These are phyloP conservation scores for Davidsoniella eucalypti DNA, from an alignment of 2,329 filamentous ascomycete species.

Conservation along the genomic window DNA sequence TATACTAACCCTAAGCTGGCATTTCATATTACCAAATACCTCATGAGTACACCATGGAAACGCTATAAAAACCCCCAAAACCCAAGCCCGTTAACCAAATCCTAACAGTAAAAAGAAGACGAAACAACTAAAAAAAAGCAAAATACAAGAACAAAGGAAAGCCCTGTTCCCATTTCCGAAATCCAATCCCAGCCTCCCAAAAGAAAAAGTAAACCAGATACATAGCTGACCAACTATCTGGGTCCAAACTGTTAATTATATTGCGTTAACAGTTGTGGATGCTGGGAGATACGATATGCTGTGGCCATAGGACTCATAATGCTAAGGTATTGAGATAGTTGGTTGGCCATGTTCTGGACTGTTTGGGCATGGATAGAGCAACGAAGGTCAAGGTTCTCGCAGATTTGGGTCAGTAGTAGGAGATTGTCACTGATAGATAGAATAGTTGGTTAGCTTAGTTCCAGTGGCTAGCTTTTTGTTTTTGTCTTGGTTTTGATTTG, in stretches of 20 bases:
- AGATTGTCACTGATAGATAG: constrained; percentile 1
- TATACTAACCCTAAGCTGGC: neutral
- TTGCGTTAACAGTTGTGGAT: neutral
- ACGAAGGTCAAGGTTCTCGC: constrained; percentile 7
- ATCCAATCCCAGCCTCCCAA: no score
- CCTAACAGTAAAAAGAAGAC: neutral
- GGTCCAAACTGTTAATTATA: no score
- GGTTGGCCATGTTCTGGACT: constrained; percentile 1
- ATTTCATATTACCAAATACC: neutral
- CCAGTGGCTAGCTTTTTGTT: neutral
- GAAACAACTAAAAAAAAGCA: neutral
- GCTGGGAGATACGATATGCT: neutral
- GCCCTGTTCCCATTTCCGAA: no score
- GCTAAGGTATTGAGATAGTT: neutral
- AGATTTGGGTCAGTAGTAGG: constrained; percentile 6
- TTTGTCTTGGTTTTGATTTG: neutral
- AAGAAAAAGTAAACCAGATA: neutral
- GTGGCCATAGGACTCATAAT: neutral
- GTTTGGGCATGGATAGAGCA: constrained; percentile 6
- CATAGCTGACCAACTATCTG: no score
- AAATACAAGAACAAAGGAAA: no score
- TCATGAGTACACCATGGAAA: neutral
- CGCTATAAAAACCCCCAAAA: neutral
- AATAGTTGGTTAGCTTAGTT: neutral
- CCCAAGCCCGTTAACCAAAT: neutral